Conservation (phyloP, 805 yeast genomes). For the Wickerhamiella australiensis region DNA sequence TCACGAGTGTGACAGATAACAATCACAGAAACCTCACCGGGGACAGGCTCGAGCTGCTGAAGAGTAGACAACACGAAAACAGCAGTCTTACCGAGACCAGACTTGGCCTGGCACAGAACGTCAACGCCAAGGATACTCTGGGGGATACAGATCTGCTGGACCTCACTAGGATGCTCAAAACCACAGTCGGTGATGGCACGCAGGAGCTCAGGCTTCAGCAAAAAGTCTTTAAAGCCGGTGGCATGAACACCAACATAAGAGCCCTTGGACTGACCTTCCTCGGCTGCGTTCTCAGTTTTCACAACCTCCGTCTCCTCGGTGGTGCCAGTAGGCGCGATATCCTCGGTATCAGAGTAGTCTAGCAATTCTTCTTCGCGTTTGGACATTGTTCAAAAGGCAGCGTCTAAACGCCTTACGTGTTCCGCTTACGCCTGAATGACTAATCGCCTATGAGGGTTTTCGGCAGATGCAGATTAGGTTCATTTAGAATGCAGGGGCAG, state of each 20-base stretch:
- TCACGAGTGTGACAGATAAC: constrained; percentile 98
- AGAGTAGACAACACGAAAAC: constrained; percentile 91
- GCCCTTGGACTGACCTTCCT: constrained; percentile 59
- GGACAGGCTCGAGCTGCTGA: constrained; percentile 94
- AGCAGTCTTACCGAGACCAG: constrained; percentile 99
- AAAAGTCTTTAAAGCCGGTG: constrained; percentile 95
- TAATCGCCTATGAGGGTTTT: neutral
- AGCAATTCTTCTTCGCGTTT: constrained; percentile 90
- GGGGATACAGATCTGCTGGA: constrained; percentile 96
- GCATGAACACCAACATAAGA: constrained; percentile 97
- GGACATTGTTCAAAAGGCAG: constrained; percentile 17
- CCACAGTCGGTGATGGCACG: constrained; percentile 99
- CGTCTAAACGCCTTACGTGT: constrained; percentile 4
- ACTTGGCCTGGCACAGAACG: constrained; percentile 96
- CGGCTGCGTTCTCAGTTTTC: constrained; percentile 32
- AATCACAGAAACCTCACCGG: constrained; percentile 89
- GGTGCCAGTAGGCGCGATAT: constrained; percentile 40
- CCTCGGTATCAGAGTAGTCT: constrained; percentile 98
- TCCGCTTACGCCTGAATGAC: neutral
- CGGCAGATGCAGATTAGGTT: no score
- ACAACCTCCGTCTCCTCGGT: constrained; percentile 9
- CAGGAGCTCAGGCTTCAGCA: constrained; percentile 89
- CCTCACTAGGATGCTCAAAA: constrained; percentile 99
- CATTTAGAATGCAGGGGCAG: neutral
- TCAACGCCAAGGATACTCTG: constrained; percentile 97